Conservation (phyloP, 495 filamentous ascomycete genomes). For the Podospora fimiseda region DNA sequence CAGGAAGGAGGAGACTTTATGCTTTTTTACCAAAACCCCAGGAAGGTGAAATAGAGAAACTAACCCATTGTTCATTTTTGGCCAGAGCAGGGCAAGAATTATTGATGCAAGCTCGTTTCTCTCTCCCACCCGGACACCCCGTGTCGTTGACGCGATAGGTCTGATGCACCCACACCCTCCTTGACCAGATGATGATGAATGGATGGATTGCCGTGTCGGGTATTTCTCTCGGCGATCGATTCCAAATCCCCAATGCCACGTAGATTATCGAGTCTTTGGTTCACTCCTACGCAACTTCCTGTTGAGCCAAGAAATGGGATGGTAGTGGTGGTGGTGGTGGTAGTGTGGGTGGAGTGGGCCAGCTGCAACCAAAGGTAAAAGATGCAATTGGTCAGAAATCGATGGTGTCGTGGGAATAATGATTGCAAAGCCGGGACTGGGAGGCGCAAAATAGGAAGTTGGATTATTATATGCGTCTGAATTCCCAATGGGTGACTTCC, state of each 20-base stretch:
- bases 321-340: neutral
- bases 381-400: slow-evolving; percentile 8
- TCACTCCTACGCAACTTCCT: too few species aligned
- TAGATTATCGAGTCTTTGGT: neutral
- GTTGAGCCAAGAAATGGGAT: slow-evolving; percentile 3
- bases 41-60: neutral
- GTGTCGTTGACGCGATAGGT: too few species aligned
- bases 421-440: slow-evolving; percentile 7
- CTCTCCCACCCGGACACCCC: too few species aligned
- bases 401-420: neutral
- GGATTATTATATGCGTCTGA: slow-evolving; percentile 2
- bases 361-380: slow-evolving; percentile 1
- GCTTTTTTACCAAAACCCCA: neutral
- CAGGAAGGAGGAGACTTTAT: neutral
- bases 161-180: too few species aligned
- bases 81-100: neutral
- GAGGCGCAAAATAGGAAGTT: neutral
- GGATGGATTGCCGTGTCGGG: too few species aligned
- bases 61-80: slow-evolving; percentile 8
- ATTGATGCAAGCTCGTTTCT: too few species aligned
- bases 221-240: neutral
- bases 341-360: slow-evolving; percentile 1
- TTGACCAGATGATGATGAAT: too few species aligned
- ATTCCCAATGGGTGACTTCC: slow-evolving; percentile 15
- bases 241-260: slow-evolving; percentile 6